Conservation (phyloP, 2,329 filamentous ascomycete genomes). For the Neocatenulostroma microsporum region DNA sequence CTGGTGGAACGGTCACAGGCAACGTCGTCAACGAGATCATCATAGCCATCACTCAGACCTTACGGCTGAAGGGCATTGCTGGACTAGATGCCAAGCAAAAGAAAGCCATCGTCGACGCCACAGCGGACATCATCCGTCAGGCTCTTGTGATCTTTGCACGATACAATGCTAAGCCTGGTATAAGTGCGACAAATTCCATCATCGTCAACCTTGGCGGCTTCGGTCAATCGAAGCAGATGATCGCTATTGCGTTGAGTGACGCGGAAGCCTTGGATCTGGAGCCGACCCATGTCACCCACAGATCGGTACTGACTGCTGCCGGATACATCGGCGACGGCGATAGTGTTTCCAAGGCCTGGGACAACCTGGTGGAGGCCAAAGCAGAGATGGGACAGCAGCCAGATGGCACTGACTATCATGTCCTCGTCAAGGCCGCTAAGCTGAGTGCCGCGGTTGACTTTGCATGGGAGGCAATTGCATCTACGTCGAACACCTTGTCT, state of each 20-base stretch:
- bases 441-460: conserved; percentile 12
- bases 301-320: conserved; percentile 29
- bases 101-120: conserved; percentile 16
- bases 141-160: conserved; percentile 25
- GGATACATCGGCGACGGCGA: conserved; percentile 25
- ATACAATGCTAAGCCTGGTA: conserved; percentile 21
- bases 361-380: conserved; percentile 19
- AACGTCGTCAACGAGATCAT: conserved; percentile 35
- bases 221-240: conserved; percentile 21
- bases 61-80: conserved; percentile 17
- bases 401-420: conserved; percentile 20
- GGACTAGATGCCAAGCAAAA: conserved; percentile 11
- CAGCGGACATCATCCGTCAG: conserved; percentile 22
- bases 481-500: conserved; percentile 7
- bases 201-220: conserved; percentile 30
- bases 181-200: conserved; percentile 31
- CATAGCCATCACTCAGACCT: conserved; percentile 23
- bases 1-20: conserved; percentile 29
- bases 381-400: conserved; percentile 8
- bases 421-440: conserved; percentile 22
- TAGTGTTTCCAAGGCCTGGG: conserved; percentile 25
- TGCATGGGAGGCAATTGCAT: conserved; percentile 15
- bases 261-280: conserved; percentile 21
- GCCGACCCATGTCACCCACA: conserved; percentile 27
- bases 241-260: conserved; percentile 24